A percentile compares a stretch with the other conserved stretches of the same genome.
These are phyloP conservation scores for Diplotaxis tenuifolia DNA, from an alignment of 345 rosid species.

Conservation along the genomic window DNA sequence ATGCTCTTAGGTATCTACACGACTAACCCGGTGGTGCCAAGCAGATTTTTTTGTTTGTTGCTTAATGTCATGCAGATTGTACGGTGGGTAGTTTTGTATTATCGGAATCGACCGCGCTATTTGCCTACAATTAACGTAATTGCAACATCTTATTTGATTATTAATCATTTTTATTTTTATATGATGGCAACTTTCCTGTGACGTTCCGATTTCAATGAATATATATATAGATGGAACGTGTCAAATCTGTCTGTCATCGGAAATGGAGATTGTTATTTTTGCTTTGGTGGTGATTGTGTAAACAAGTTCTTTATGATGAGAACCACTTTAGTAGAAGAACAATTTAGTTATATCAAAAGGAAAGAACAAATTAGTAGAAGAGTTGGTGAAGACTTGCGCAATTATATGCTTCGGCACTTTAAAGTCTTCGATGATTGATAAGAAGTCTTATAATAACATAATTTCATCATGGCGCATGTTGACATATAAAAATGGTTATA, in stretches of 20 bases:
- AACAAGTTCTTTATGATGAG: not conserved
- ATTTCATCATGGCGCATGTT: not conserved
- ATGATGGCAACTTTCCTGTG: not conserved
- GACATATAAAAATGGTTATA: slow-evolving; percentile 1
- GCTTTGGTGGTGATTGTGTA: not conserved
- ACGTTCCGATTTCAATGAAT: not conserved
- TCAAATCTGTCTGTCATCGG: not conserved
- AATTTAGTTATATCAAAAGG: slow-evolving; percentile 13
- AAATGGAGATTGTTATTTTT: not conserved
- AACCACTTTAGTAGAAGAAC: not conserved
- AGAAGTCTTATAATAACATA: not conserved
- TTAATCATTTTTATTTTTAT: not conserved
- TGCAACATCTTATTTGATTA: not conserved
- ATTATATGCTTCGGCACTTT: not conserved
- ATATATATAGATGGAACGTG: not conserved
- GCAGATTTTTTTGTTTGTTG: not conserved
- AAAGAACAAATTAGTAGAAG: not conserved
- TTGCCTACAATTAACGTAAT: not conserved
- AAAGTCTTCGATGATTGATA: not conserved
- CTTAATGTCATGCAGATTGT: not conserved
- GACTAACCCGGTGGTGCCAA: not conserved
- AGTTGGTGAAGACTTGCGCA: slow-evolving; percentile 18
- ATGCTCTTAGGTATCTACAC: not conserved
- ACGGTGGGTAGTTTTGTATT: not conserved
- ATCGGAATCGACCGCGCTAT: not conserved